Conservation (phyloP, 352 stramenopile genomes). For the Globisporangium paroecandrum region DNA sequence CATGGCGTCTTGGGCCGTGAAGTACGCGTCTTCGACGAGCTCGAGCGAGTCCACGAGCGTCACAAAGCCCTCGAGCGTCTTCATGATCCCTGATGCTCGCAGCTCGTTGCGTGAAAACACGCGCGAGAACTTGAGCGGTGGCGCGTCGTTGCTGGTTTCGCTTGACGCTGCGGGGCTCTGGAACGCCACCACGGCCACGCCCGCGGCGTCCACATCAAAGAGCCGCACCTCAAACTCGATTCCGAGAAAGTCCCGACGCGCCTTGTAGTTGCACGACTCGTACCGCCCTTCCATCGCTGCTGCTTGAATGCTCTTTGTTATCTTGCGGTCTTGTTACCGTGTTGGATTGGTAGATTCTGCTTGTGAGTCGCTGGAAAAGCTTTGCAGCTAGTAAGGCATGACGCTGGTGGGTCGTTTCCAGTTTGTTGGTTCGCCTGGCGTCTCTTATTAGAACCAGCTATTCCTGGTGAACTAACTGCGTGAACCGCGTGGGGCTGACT, state of each 20-base stretch:
- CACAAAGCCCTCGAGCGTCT: constrained; percentile 64
- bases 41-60: constrained; percentile 60
- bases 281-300: constrained; percentile 21
- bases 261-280: constrained; percentile 60
- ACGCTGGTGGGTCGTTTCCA: not conserved
- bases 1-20: constrained; percentile 44
- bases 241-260: constrained; percentile 55
- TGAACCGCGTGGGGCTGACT: no score
- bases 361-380: not conserved
- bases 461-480: not conserved
- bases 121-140: constrained; percentile 59
- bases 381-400: not conserved
- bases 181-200: constrained; percentile 54
- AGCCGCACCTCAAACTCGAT: constrained; percentile 65
- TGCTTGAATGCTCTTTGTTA: not conserved
- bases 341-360: not conserved
- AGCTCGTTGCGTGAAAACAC: constrained; percentile 58
- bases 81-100: constrained; percentile 36
- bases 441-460: not conserved
- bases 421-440: not conserved
- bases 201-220: constrained; percentile 69
- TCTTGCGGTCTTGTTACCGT: constrained; percentile 1
- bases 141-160: constrained; percentile 22
- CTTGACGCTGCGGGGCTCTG: constrained; percentile 19
- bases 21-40: constrained; percentile 63